These are phyloP conservation scores for Aspergillus pseudonomiae DNA, from an alignment of 2,329 filamentous ascomycete genomes.

Conservation along the genomic window DNA sequence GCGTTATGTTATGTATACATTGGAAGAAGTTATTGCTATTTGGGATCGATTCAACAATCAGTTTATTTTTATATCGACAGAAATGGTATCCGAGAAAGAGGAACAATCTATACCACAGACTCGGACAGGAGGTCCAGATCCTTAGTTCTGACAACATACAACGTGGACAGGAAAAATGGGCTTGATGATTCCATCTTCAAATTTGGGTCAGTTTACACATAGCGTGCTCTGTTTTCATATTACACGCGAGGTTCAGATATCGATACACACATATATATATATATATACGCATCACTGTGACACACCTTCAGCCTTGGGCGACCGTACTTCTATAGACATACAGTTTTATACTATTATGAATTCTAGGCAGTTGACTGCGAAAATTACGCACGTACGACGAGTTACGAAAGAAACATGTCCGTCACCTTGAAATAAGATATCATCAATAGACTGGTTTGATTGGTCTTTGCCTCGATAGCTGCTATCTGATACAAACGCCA, in stretches of 20 bases:
- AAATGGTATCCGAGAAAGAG: background rate
- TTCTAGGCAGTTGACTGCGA: background rate
- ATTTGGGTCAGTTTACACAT: background rate
- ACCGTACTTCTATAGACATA: background rate
- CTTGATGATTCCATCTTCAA: background rate
- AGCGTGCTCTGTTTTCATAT: background rate
- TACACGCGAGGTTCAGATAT: background rate
- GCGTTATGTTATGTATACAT: background rate
- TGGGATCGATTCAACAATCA: background rate
- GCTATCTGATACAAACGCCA: conserved; percentile 20
- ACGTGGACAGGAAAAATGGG: background rate
- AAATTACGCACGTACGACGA: background rate
- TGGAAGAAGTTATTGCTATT: background rate
- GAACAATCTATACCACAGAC: background rate
- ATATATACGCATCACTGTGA: background rate
- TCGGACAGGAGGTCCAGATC: background rate
- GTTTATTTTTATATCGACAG: background rate
- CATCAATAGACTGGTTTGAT: conserved; percentile 9
- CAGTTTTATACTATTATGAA: background rate
- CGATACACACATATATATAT: background rate
- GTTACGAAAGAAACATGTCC: background rate
- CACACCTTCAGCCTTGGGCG: background rate
- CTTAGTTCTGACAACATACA: background rate
- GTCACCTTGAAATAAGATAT: background rate
- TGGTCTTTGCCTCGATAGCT: conserved; percentile 17